phyloP scores from a whole-genome alignment of 148 eudicot species.

The Pharnaceum exiguum region DNA sequence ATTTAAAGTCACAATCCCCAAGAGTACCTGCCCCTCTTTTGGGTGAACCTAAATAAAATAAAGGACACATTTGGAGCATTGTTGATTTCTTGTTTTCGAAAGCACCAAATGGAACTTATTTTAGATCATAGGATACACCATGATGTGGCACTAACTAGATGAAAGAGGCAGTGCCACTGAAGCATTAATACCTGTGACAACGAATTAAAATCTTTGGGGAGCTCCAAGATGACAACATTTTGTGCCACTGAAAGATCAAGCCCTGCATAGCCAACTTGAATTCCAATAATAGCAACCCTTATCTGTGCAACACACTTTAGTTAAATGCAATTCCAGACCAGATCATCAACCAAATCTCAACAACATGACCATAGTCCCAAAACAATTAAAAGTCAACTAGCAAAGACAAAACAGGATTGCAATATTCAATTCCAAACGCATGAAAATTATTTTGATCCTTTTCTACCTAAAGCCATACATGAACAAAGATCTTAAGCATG shows the following conservation, averaged over 20 bases:
- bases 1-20: no score
- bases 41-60: no score
- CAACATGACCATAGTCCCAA: neutral
- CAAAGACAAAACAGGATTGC: no score
- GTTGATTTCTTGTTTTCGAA: no score
- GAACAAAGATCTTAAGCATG: no score
- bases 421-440: neutral
- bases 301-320: constrained; percentile 40
- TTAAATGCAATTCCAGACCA: neutral
- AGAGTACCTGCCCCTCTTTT: no score
- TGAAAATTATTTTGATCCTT: neutral
- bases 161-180: no score
- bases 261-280: constrained; percentile 78
- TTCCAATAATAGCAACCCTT: constrained; percentile 90
- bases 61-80: no score
- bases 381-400: neutral
- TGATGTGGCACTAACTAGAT: no score
- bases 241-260: constrained; percentile 79
- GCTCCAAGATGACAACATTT: constrained; percentile 86
- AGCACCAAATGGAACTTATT: no score
- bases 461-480: neutral
- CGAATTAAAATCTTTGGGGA: constrained; percentile 63
- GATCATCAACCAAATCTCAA: neutral
- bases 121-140: no score
- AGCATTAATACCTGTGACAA: constrained; percentile 54